Evolutionary conservation across 495 filamentous ascomycete genomes (phyloP).

Genomic region (Lichina pygmaea): DNA sequence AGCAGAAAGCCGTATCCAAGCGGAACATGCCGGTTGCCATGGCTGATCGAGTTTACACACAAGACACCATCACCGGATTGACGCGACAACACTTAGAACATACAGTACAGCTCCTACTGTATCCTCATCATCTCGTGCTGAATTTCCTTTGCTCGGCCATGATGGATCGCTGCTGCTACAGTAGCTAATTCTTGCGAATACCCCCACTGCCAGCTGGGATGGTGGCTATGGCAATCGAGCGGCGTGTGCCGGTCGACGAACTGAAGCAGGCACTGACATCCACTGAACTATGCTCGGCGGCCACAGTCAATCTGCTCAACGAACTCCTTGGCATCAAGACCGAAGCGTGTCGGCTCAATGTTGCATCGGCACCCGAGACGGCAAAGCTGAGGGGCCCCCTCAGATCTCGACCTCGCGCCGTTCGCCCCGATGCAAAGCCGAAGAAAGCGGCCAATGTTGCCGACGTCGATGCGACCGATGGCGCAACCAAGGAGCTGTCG

Average conservation of each 20-base stretch:
- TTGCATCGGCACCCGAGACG: background rate
- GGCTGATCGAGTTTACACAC: too few species aligned
- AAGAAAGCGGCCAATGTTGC: background rate
- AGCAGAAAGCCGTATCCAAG: too few species aligned
- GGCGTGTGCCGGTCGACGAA: background rate
- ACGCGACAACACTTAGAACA: too few species aligned
- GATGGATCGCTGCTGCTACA: too few species aligned
- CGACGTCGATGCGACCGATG: background rate
- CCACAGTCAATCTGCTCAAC: constrained; percentile 20
- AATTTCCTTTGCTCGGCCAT: too few species aligned
- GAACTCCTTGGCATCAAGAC: constrained; percentile 15
- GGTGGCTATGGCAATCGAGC: background rate
- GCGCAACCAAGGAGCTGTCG: background rate
- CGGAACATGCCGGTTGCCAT: too few species aligned
- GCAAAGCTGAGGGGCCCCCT: background rate
- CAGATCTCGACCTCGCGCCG: background rate
- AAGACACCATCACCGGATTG: too few species aligned
- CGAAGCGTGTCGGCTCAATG: background rate
- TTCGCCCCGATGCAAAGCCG: constrained; percentile 1
- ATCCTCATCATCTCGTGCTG: too few species aligned
- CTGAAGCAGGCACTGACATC: constrained; percentile 22
- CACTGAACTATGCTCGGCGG: constrained; percentile 19
- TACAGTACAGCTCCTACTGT: too few species aligned
- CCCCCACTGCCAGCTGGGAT: background rate
- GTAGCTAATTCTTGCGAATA: too few species aligned